Percentiles rank a stretch among this genome's conserved stretches.
Evolutionary conservation across 306 rosid genomes (phyloP).

Genomic region (Malus orientalis): DNA sequence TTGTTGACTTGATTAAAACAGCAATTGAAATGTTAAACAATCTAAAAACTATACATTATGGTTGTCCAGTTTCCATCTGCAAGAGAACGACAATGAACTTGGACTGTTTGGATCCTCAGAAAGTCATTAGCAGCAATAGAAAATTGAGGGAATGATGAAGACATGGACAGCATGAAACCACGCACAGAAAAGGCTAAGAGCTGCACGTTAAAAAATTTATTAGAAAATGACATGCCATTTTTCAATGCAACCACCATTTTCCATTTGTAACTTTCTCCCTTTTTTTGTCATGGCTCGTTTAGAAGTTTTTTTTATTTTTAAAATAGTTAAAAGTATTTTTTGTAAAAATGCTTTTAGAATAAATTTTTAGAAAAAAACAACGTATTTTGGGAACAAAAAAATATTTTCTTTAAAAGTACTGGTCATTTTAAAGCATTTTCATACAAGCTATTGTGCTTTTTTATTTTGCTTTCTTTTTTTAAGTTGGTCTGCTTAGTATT

Average conservation of each 20-base stretch:
- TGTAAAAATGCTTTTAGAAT: too few species aligned
- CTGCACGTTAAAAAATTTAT: neutral
- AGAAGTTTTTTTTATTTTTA: neutral
- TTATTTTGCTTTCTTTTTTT: neutral
- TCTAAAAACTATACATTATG: neutral
- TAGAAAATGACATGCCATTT: neutral
- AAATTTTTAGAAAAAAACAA: too few species aligned
- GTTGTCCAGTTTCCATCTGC: neutral
- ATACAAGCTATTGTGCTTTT: neutral
- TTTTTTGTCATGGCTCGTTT: neutral
- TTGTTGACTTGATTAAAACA: neutral
- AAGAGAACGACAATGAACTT: neutral
- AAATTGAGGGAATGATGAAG: neutral
- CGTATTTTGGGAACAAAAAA: rapidly evolving
- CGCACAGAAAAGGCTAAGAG: neutral
- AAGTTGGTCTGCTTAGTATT: neutral
- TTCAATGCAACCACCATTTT: neutral
- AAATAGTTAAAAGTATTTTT: too few species aligned
- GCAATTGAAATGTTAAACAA: neutral
- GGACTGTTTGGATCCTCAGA: constrained; percentile 1
- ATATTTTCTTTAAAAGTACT: rapidly evolving
- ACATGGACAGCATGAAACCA: neutral
- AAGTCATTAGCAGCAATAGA: neutral
- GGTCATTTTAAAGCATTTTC: neutral
- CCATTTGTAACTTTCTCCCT: neutral